These are phyloP conservation scores for Leptodermis oblonga DNA, from an alignment of 257 asterid genomes.

Conservation along the genomic window DNA sequence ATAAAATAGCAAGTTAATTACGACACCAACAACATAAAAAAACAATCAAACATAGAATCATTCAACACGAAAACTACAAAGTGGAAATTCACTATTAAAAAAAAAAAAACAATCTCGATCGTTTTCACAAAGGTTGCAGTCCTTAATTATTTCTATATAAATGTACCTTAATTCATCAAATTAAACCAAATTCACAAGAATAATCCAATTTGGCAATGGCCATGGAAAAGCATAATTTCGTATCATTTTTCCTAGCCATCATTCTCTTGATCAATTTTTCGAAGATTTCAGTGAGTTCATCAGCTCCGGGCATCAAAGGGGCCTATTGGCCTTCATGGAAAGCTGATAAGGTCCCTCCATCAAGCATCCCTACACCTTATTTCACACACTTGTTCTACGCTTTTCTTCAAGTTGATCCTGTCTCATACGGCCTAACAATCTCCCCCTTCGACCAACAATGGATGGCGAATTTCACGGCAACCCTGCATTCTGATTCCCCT, in stretches of 20 bases:
- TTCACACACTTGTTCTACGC: slow-evolving; percentile 60
- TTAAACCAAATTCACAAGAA: neutral
- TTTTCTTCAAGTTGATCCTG: slow-evolving; percentile 34
- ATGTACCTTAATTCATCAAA: neutral
- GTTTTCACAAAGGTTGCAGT: neutral
- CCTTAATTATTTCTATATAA: neutral
- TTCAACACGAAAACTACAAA: neutral
- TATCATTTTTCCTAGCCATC: slow-evolving; percentile 19
- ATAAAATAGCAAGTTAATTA: too few species aligned
- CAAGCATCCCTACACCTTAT: slow-evolving; percentile 33
- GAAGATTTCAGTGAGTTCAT: slow-evolving; percentile 6
- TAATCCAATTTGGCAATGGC: too few species aligned
- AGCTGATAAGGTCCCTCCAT: slow-evolving; percentile 17
- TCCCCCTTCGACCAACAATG: slow-evolving; percentile 29
- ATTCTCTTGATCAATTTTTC: slow-evolving; percentile 15
- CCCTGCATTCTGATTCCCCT: slow-evolving; percentile 25
- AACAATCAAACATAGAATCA: neutral
- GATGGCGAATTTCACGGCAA: slow-evolving; percentile 38
- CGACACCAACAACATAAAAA: too few species aligned
- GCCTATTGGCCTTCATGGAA: slow-evolving; percentile 8
- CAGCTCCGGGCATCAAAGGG: slow-evolving; percentile 10
- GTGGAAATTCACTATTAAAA: neutral
- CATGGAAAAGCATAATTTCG: slow-evolving; percentile 24
- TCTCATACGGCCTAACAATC: slow-evolving; percentile 36
- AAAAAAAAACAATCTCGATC: neutral